phyloP scores from a whole-genome alignment of 345 rosid genomes.

The Gossypium rotundifolium region DNA sequence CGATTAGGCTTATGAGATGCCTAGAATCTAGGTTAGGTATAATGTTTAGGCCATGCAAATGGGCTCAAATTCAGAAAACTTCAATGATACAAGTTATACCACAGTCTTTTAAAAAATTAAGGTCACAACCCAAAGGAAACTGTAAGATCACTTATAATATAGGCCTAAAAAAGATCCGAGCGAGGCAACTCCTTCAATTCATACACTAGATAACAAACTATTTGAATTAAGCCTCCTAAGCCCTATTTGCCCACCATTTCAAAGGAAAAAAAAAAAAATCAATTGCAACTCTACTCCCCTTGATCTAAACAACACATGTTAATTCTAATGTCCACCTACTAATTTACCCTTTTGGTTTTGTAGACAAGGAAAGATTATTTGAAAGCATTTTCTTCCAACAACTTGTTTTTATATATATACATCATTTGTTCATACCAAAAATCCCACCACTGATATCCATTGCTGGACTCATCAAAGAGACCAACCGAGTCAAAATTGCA shows the following conservation, averaged over 20 bases:
- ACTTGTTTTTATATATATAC: background rate
- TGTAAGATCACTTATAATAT: too few relatives aligned
- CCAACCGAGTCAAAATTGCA: slow-evolving; percentile 47
- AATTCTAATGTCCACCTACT: too few relatives aligned
- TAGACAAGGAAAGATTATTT: slow-evolving; percentile 10
- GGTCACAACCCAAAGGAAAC: background rate
- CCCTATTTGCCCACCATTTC: too few relatives aligned
- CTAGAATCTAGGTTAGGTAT: background rate
- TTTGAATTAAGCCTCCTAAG: too few relatives aligned
- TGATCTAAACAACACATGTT: too few relatives aligned
- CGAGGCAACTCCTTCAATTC: too few relatives aligned
- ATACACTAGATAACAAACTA: too few relatives aligned
- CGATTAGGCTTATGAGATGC: background rate
- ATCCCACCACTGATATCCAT: slow-evolving; percentile 62
- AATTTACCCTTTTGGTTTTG: background rate
- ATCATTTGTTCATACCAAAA: slow-evolving; percentile 50
- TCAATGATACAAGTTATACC: background rate
- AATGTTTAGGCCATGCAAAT: background rate
- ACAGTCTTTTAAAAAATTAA: background rate
- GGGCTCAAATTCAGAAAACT: background rate
- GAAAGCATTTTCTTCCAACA: background rate
- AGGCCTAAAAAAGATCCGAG: too few relatives aligned
- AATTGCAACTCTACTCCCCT: too few relatives aligned
- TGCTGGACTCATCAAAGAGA: slow-evolving; percentile 48
- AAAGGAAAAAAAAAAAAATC: too few relatives aligned